Conservation (phyloP, 2,329 filamentous ascomycete species). For the Hypoxylon sp. region DNA sequence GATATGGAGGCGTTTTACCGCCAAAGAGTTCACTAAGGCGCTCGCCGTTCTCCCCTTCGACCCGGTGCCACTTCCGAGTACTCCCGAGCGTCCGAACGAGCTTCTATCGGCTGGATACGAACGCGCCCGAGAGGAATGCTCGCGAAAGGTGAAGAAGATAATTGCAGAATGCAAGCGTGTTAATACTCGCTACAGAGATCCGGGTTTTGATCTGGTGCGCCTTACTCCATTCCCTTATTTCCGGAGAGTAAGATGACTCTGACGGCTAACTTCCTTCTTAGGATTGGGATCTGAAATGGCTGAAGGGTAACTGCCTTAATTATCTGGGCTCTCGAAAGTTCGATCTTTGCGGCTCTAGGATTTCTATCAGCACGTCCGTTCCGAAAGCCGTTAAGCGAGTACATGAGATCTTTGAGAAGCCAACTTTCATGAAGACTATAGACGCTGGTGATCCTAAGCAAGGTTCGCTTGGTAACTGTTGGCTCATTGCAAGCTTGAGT, state of each 20-base stretch:
- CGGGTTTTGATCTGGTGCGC: slow-evolving; percentile 71
- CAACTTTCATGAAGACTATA: slow-evolving; percentile 76
- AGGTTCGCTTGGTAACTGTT: slow-evolving; percentile 84
- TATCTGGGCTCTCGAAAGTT: slow-evolving; percentile 67
- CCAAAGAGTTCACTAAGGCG: slow-evolving; percentile 75
- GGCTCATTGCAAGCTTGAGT: slow-evolving; percentile 84
- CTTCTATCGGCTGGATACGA: slow-evolving; percentile 73
- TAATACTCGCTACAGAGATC: slow-evolving; percentile 84
- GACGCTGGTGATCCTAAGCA: slow-evolving; percentile 83
- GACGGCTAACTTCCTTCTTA: slow-evolving; percentile 49
- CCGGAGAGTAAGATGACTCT: slow-evolving; percentile 57
- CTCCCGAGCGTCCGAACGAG: slow-evolving; percentile 70
- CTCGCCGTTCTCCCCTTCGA: slow-evolving; percentile 76
- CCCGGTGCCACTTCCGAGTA: slow-evolving; percentile 67
- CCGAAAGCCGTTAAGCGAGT: slow-evolving; percentile 83
- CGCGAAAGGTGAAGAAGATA: slow-evolving; percentile 73
- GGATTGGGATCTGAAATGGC: slow-evolving; percentile 79
- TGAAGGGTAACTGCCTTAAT: slow-evolving; percentile 70
- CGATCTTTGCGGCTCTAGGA: slow-evolving; percentile 62
- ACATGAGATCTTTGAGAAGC: slow-evolving; percentile 81
- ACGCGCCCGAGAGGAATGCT: slow-evolving; percentile 75
- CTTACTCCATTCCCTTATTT: slow-evolving; percentile 51
- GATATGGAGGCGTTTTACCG: slow-evolving; percentile 75
- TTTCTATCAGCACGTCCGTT: slow-evolving; percentile 64
- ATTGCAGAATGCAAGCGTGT: slow-evolving; percentile 77